These are phyloP conservation scores for Pelargonium australe DNA, from an alignment of 441 rosid genomes.

Conservation along the genomic window DNA sequence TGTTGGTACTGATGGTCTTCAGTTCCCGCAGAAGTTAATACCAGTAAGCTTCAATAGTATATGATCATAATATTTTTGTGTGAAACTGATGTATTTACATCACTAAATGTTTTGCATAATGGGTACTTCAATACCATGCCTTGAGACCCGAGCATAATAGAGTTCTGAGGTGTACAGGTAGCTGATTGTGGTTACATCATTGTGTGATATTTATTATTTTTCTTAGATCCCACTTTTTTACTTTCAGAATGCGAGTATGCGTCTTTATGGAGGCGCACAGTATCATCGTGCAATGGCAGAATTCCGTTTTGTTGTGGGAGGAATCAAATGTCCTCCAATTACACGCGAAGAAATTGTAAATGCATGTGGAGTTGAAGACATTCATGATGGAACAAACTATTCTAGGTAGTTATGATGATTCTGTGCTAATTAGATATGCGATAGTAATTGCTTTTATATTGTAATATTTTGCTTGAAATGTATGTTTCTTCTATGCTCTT, in stretches of 20 bases:
- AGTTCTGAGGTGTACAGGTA: background rate
- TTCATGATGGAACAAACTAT: slow-evolving; percentile 96
- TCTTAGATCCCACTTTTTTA: background rate
- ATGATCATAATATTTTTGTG: slow-evolving; percentile 8
- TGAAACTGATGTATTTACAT: slow-evolving; percentile 12
- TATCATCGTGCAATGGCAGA: slow-evolving; percentile 98
- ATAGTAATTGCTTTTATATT: background rate
- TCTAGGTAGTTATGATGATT: slow-evolving; percentile 47
- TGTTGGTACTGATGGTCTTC: slow-evolving; percentile 77
- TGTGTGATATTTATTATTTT: background rate
- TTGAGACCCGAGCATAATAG: background rate
- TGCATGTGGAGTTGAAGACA: slow-evolving; percentile 97
- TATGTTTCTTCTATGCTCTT: slow-evolving; percentile 16
- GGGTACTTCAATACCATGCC: background rate
- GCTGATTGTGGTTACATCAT: background rate
- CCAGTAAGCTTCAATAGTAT: slow-evolving; percentile 53
- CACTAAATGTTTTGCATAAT: background rate
- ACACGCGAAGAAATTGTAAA: slow-evolving; percentile 93
- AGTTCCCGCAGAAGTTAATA: slow-evolving; percentile 79
- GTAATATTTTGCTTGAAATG: background rate
- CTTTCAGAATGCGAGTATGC: slow-evolving; percentile 86
- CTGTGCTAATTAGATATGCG: background rate
- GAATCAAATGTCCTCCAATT: slow-evolving; percentile 85
- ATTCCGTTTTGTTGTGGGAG: slow-evolving; percentile 90
- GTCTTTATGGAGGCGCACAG: slow-evolving; percentile 95